A percentile compares a stretch with the other conserved stretches of the same genome.
phyloP scores from a whole-genome alignment of 805 yeast genomes.

The Yamadazyma insecticola region DNA sequence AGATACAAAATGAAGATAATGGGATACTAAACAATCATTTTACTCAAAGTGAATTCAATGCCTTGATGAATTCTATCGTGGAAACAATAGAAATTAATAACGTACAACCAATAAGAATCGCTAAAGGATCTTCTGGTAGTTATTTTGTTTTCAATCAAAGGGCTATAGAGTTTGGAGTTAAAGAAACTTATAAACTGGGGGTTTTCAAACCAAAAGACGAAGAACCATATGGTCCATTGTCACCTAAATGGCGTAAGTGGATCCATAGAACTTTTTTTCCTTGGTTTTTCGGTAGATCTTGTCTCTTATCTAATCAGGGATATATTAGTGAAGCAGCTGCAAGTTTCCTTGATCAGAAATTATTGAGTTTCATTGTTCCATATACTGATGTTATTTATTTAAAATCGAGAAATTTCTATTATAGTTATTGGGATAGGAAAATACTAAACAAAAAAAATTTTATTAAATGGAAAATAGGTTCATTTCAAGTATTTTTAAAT shows the following conservation, averaged over 20 bases:
- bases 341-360: slow-evolving; percentile 55
- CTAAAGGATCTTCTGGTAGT: slow-evolving; percentile 68
- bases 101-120: slow-evolving; percentile 45
- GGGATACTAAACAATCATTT: no score
- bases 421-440: slow-evolving; percentile 47
- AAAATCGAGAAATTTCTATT: slow-evolving; percentile 48
- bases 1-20: no score
- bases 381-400: slow-evolving; percentile 55
- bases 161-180: slow-evolving; percentile 4
- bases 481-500: slow-evolving; percentile 58
- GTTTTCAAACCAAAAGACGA: slow-evolving; percentile 78
- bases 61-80: slow-evolving; percentile 39
- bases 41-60: slow-evolving; percentile 25
- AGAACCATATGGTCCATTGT: slow-evolving; percentile 74
- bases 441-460: not conserved
- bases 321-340: slow-evolving; percentile 73
- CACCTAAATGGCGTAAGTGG: slow-evolving; percentile 82
- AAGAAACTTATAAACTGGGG: slow-evolving; percentile 24
- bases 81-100: slow-evolving; percentile 27
- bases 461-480: slow-evolving; percentile 49
- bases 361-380: slow-evolving; percentile 60
- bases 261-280: slow-evolving; percentile 70
- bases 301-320: slow-evolving; percentile 68
- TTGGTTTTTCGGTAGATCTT: slow-evolving; percentile 70
- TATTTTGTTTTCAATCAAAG: slow-evolving; percentile 48